Evolutionary conservation across 345 rosid genomes (phyloP).

Genomic region (Camelina hispida): DNA sequence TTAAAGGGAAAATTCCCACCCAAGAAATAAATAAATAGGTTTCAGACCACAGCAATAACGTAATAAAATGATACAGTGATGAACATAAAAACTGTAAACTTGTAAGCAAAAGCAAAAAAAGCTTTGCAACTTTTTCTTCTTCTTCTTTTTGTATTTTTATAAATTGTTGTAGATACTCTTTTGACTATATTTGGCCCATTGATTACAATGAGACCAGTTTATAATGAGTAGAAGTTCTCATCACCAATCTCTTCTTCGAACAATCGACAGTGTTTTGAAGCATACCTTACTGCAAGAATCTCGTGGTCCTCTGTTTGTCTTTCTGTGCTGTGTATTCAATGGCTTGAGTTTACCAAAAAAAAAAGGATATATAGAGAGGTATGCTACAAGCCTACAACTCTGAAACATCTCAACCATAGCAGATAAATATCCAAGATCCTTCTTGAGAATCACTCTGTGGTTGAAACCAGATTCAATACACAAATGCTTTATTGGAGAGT

Average conservation of each 20-base stretch:
- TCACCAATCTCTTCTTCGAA: neutral
- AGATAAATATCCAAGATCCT: conserved; percentile 6
- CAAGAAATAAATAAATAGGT: conserved; percentile 47
- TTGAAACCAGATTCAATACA: neutral
- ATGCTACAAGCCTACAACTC: conserved; percentile 5
- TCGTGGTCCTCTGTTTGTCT: conserved; percentile 3
- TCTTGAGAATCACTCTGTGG: conserved; percentile 1
- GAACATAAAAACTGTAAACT: conserved; percentile 16
- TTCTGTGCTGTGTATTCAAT: neutral
- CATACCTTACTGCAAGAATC: conserved; percentile 23
- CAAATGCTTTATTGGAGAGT: neutral
- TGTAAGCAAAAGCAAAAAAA: conserved; percentile 32
- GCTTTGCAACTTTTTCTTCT: conserved; percentile 16
- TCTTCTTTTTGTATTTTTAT: neutral
- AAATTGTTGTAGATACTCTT: conserved; percentile 30
- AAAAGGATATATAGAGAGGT: neutral
- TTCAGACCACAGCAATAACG: conserved; percentile 1
- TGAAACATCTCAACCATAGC: neutral
- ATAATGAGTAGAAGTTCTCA: conserved; percentile 17
- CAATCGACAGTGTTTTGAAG: neutral
- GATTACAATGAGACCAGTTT: conserved; percentile 21
- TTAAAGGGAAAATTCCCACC: conserved; percentile 56
- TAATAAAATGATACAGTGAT: conserved; percentile 11
- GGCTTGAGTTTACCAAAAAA: neutral
- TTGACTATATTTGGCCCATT: conserved; percentile 12